Evolutionary conservation across 129 eudicot genomes (phyloP), one percentile per base, ranked within the genome.

Genomic region (Centrapalus pauciflorus): DNA sequence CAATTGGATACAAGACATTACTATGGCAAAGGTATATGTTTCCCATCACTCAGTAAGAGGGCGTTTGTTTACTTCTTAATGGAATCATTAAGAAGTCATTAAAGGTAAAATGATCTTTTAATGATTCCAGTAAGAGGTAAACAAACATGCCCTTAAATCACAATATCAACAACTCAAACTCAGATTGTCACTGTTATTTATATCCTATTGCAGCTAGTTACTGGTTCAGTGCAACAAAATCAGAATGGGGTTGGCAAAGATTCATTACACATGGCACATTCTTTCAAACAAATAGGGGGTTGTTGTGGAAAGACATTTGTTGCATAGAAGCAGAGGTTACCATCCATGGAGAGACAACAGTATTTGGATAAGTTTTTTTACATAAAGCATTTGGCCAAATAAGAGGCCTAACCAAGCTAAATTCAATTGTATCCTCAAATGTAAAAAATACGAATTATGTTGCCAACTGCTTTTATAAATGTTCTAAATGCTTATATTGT

Each of bases 151-250:
- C n/a, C n/a, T n/a, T n/a, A n/a, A n/a, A n/a, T n/a, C n/a, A 9
- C 29, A 30, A 2, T 55, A 52, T 20, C 5, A 64, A n/a, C 48
- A 19, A 37, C 12, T 13, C 64, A 12, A 63, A 28, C 29, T 52
- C 13, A 3, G 29, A 29, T 23, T 3, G n/a, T n/a, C 40, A 30
- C 38, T 14, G 46, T 14, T 45, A 48, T 46, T 59, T 13, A 11
- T 38, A 55, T 45, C 33, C 33, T 7, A 16, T 69, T 81, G 82
- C 84, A 85, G 90, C 80, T 20, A 85, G 62, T 54, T 64, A 78
- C 64, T 81, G 90, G 87, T 81, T 85, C 54, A 78, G 78, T 52
- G 77, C 73, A 45, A 75, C 77, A 72, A 72, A 63, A 26, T 13
- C 73, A 0, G 66, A 70, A 23, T 43, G 67, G 32, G 87, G 90